phyloP scores from a whole-genome alignment of 805 yeast species.

The Clavispora santaluciae region DNA sequence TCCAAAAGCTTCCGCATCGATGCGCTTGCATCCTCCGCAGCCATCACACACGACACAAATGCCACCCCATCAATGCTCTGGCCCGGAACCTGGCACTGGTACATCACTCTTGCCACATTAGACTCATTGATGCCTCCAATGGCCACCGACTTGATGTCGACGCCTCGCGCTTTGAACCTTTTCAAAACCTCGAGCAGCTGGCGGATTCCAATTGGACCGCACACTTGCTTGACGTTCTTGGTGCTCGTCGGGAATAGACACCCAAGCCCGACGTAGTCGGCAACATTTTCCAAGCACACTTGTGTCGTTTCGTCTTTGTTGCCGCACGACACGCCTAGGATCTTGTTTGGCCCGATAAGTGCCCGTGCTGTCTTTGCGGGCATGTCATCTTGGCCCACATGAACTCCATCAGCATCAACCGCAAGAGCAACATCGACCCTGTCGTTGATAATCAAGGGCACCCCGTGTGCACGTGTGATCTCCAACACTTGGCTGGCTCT shows the following conservation, averaged over 20 bases:
- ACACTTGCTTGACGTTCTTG: constrained; percentile 42
- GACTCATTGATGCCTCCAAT: constrained; percentile 73
- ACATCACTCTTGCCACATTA: constrained; percentile 57
- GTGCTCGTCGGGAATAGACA: constrained; percentile 72
- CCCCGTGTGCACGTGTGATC: constrained; percentile 51
- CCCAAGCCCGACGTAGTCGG: constrained; percentile 85
- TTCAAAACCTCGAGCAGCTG: constrained; percentile 44
- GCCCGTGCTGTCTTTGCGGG: constrained; percentile 51
- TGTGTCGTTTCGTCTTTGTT: constrained; percentile 49
- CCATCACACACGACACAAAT: constrained; percentile 83
- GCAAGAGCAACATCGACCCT: constrained; percentile 88
- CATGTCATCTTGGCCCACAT: constrained; percentile 92
- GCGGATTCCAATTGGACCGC: constrained; percentile 65
- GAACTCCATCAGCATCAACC: constrained; percentile 85
- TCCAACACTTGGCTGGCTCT: constrained; percentile 58
- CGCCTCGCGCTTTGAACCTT: constrained; percentile 21
- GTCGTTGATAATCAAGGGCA: constrained; percentile 83
- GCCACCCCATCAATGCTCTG: constrained; percentile 73
- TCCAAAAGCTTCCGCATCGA: constrained; percentile 42
- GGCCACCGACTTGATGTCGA: constrained; percentile 54
- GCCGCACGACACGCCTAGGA: constrained; percentile 75
- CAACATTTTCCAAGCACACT: constrained; percentile 45
- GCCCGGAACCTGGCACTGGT: constrained; percentile 43
- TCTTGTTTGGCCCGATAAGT: constrained; percentile 67
- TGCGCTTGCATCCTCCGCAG: constrained; percentile 45